Evolutionary conservation across 2,329 filamentous ascomycete genomes (phyloP).

Genomic region (Apiospora koreana): DNA sequence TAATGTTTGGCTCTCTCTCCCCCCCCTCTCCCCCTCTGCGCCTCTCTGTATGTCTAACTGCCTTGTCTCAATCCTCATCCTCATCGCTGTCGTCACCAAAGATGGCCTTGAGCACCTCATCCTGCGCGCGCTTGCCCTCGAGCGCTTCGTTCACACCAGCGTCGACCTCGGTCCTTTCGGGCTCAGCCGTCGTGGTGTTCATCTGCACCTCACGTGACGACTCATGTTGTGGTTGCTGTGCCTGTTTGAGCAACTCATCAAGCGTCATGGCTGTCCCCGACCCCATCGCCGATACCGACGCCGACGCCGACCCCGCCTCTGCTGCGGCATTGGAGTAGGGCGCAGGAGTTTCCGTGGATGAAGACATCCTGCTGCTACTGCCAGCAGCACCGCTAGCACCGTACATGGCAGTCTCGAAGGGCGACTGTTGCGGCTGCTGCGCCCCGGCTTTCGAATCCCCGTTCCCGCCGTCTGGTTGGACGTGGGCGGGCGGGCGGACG

Average conservation of each 20-base stretch:
- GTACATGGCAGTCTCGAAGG: neutral
- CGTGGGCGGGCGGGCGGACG: slow-evolving; percentile 73
- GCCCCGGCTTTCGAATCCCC: slow-evolving; percentile 8
- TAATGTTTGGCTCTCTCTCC: neutral
- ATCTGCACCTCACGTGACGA: neutral
- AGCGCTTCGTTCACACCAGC: slow-evolving; percentile 77
- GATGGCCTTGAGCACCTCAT: slow-evolving; percentile 86
- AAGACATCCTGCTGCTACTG: neutral
- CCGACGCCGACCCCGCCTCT: too few relatives aligned
- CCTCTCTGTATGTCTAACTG: neutral
- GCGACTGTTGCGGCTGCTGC: neutral
- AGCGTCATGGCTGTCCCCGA: slow-evolving; percentile 28
- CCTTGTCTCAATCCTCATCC: slow-evolving; percentile 35
- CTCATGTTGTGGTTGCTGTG: slow-evolving; percentile 17
- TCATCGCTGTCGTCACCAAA: slow-evolving; percentile 87
- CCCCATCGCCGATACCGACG: neutral
- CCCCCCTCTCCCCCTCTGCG: too few relatives aligned
- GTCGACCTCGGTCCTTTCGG: slow-evolving; percentile 51
- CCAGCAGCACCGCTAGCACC: neutral
- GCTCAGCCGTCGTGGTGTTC: neutral
- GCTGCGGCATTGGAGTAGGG: neutral
- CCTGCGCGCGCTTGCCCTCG: slow-evolving; percentile 72
- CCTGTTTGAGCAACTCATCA: slow-evolving; percentile 32
- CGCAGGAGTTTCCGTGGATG: neutral
- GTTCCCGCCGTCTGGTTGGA: slow-evolving; percentile 52